Base-by-base conservation (phyloP, 176 grass and related monocot genomes). In the Oryza glaberrima region DNA sequence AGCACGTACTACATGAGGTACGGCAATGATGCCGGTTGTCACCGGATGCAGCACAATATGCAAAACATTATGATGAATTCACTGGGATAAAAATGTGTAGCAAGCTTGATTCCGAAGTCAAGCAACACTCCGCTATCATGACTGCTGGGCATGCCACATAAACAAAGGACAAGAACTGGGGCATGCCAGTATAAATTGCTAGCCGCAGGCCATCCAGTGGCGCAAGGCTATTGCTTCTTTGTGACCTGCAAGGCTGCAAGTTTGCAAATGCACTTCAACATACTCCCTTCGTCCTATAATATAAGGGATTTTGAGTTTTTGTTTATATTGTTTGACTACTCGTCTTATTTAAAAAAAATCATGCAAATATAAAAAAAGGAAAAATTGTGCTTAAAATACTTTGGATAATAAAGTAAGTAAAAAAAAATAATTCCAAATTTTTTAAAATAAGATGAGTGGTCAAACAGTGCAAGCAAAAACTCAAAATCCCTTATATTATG, bases 21-120 rank as follows among this genome's bases (percentile, higher is more conserved):
- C 8, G 16, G 41, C 40, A 67, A 77, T 89, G 71, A 85, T 89
- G 52, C 12, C 43, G 32, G 82, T n/a, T 35, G 77, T 47, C 82
- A 16, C 45, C 46, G 13, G 60, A 75, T 70, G 69, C 78, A 64
- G 22, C 80, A 72, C 82, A 51, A 16, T 82, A 71, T 41, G 83
- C 75, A 19, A 41, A 58, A 19, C 79, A 63, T 52, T 11, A 84
- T 17, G 22, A 82, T 77, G 81, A 23, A 23, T 54, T 63, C n/a
- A 63, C 58, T 51, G 77, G 54, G 22, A 15, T 48, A 81, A 52
- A 72, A 89, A 60, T 41, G 75, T 28, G 8, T 3, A 4, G 68
- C 11, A 56, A 77, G 45, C 19, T 73, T 80, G 76, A 46, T 63
- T 25, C n/a, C 38, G 68, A 73, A 69, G 54, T 26, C 73, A 85